Percentiles rank a stretch among this genome's conserved stretches.
Conservation (phyloP, 805 yeast genomes). For the Cyberlindnera bimundalis region DNA sequence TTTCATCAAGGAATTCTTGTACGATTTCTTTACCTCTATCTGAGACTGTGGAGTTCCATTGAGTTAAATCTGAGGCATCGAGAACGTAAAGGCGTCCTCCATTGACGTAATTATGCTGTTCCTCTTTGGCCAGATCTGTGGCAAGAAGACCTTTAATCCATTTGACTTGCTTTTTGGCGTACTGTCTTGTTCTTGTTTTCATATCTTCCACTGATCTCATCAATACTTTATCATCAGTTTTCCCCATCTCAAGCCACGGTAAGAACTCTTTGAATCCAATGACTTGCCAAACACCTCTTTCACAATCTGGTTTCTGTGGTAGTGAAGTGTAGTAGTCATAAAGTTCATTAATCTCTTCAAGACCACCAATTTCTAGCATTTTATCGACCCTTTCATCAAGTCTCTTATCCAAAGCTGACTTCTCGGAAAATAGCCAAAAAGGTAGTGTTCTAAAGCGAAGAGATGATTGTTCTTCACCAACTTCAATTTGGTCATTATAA, state of each 20-base stretch:
- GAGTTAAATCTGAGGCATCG: constrained; percentile 68
- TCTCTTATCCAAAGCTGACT: constrained; percentile 52
- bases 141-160: constrained; percentile 79
- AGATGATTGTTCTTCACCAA: constrained; percentile 40
- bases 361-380: constrained; percentile 72
- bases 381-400: constrained; percentile 78
- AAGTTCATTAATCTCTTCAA: constrained; percentile 63
- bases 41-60: constrained; percentile 59
- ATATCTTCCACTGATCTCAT: constrained; percentile 59
- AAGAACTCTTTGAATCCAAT: constrained; percentile 90
- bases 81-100: constrained; percentile 66
- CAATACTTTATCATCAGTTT: constrained; percentile 26
- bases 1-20: constrained; percentile 33
- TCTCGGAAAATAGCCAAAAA: constrained; percentile 79
- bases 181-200: constrained; percentile 82
- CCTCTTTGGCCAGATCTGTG: constrained; percentile 52
- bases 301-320: constrained; percentile 44
- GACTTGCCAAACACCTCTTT: constrained; percentile 88
- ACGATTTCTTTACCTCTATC: constrained; percentile 53
- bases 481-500: constrained; percentile 55
- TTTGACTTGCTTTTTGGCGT: constrained; percentile 83
- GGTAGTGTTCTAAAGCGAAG: constrained; percentile 61
- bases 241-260: constrained; percentile 51
- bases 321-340: constrained; percentile 40
- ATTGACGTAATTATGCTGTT: constrained; percentile 41